Conservation (phyloP, 163 green algal genomes). For the Chlorella variabilis region DNA sequence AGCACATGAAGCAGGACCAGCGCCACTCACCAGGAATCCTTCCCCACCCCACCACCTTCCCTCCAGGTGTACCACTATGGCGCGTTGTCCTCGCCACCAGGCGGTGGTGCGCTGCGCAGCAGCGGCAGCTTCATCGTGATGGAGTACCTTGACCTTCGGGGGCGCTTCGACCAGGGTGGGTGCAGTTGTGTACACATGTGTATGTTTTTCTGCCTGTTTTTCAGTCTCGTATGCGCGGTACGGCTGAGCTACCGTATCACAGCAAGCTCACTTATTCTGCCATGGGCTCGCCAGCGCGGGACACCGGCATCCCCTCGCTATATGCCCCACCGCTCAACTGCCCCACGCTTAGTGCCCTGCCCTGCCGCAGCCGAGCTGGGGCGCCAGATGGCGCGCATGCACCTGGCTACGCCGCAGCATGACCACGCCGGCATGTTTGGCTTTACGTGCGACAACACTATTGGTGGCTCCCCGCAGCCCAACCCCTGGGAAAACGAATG, state of each 20-base stretch:
- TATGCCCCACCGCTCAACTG: too few species aligned
- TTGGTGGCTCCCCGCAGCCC: constrained; percentile 90
- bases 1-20: too few species aligned
- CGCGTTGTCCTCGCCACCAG: constrained; percentile 28
- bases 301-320: too few species aligned
- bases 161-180: constrained; percentile 35
- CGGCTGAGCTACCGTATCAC: too few species aligned
- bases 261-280: too few species aligned
- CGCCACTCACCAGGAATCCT: too few species aligned
- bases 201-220: too few species aligned
- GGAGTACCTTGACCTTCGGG: constrained; percentile 87
- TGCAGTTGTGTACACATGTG: too few species aligned
- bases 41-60: too few species aligned
- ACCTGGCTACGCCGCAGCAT: constrained; percentile 83
- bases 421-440: constrained; percentile 87
- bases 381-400: constrained; percentile 83
- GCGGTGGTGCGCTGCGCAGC: constrained; percentile 19
- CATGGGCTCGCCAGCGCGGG: too few species aligned
- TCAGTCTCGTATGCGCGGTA: too few species aligned
- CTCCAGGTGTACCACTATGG: constrained; percentile 67
- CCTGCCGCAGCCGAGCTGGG: constrained; percentile 81
- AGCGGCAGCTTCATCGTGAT: constrained; percentile 91
- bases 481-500: constrained; percentile 92
- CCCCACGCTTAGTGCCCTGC: too few species aligned
- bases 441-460: constrained; percentile 97